These are phyloP conservation scores for Withania somnifera DNA, from an alignment of 305 asterid genomes.

Conservation along the genomic window DNA sequence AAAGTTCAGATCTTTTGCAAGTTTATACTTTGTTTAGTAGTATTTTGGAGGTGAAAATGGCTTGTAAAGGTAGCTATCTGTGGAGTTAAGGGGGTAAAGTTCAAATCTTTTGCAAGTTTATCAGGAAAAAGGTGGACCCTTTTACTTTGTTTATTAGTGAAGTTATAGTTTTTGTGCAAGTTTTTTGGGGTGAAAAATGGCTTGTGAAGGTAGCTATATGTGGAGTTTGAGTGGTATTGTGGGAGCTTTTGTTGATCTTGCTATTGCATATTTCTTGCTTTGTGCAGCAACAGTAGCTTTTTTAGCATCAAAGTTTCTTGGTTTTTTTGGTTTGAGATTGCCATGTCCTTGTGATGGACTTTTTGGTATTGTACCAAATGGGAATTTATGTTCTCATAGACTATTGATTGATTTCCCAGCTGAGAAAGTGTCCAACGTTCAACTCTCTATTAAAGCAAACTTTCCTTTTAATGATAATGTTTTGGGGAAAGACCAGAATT, in stretches of 20 bases:
- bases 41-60: too few relatives aligned
- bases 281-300: slow-evolving; percentile 65
- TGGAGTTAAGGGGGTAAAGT: neutral
- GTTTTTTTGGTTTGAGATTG: slow-evolving; percentile 47
- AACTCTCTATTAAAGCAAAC: slow-evolving; percentile 37
- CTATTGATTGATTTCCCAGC: slow-evolving; percentile 58
- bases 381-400: slow-evolving; percentile 40
- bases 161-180: slow-evolving; percentile 9
- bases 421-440: slow-evolving; percentile 48
- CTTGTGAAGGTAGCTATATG: slow-evolving; percentile 37
- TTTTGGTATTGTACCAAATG: slow-evolving; percentile 22
- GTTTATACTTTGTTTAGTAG: neutral
- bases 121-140: slow-evolving; percentile 5
- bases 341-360: slow-evolving; percentile 77
- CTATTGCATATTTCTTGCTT: slow-evolving; percentile 58
- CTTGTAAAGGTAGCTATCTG: too few relatives aligned
- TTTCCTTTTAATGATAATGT: slow-evolving; percentile 46
- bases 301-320: slow-evolving; percentile 57
- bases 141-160: slow-evolving; percentile 6
- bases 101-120: too few relatives aligned
- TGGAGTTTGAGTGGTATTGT: slow-evolving; percentile 73
- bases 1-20: too few relatives aligned
- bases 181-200: slow-evolving; percentile 27
- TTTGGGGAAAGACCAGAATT: slow-evolving; percentile 12
- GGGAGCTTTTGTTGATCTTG: slow-evolving; percentile 79